A percentile compares a stretch with the other conserved stretches of the same genome.
Evolutionary conservation across 495 filamentous ascomycete species (phyloP).

Genomic region (Bombardia bombarda): DNA sequence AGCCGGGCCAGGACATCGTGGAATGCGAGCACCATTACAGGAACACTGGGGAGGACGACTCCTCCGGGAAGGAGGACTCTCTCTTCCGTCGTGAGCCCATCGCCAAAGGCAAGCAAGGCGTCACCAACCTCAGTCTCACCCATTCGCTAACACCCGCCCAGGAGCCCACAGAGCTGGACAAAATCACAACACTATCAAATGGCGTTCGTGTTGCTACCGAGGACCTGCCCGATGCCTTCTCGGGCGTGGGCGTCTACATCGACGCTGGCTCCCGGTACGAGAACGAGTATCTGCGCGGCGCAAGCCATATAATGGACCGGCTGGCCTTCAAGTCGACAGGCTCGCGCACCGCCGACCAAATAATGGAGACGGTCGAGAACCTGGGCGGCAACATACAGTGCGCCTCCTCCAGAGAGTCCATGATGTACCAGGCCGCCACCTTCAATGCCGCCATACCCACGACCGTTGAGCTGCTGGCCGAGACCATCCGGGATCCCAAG

Average conservation of each 20-base stretch:
- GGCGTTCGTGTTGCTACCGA: conserved; percentile 93
- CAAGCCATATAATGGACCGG: conserved; percentile 93
- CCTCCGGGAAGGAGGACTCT: neutral
- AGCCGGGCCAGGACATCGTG: conserved; percentile 10
- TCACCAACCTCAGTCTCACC: neutral
- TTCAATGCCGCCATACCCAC: conserved; percentile 90
- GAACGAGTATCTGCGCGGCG: conserved; percentile 72
- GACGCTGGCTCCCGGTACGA: conserved; percentile 96
- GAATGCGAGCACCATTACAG: conserved; percentile 1
- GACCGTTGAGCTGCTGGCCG: conserved; percentile 78
- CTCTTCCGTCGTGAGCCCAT: conserved; percentile 2
- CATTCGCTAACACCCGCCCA: conserved; percentile 24
- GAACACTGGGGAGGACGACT: neutral
- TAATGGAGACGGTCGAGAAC: conserved; percentile 76
- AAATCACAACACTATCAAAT: conserved; percentile 85
- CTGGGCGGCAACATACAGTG: conserved; percentile 95
- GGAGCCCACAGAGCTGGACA: conserved; percentile 85
- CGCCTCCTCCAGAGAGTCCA: conserved; percentile 84
- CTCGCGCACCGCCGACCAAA: conserved; percentile 64
- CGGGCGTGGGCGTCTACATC: conserved; percentile 92
- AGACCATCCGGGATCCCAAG: conserved; percentile 83
- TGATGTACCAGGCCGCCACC: conserved; percentile 98
- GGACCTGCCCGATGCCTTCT: conserved; percentile 90
- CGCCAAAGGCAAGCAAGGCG: conserved; percentile 11
- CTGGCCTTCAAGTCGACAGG: conserved; percentile 93